phyloP scores from a whole-genome alignment of 1,284 basidiomycete species.

The Cerrena zonata region DNA sequence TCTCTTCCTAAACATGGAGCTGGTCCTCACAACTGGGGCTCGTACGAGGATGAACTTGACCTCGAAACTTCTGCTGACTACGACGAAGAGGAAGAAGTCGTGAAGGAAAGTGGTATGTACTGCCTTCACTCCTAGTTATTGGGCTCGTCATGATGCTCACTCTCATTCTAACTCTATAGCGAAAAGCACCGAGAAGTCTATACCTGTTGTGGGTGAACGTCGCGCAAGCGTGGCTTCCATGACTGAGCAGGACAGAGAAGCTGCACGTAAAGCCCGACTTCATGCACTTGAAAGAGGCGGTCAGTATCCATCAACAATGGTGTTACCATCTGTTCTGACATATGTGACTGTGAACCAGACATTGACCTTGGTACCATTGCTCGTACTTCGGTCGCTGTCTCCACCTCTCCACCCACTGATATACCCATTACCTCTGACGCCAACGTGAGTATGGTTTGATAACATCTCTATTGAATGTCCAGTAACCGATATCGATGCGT shows the following conservation, averaged over 20 bases:
- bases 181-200: constrained; percentile 8
- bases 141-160: neutral
- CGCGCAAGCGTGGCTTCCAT: constrained; percentile 40
- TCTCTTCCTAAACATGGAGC: constrained; percentile 73
- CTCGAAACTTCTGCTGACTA: constrained; percentile 49
- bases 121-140: neutral
- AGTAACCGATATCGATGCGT: too few relatives aligned
- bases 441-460: constrained; percentile 28
- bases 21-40: constrained; percentile 82
- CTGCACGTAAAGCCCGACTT: constrained; percentile 62
- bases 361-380: constrained; percentile 75
- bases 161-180: neutral
- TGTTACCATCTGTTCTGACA: too few relatives aligned
- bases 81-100: constrained; percentile 45
- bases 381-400: constrained; percentile 71
- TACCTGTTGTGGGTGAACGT: constrained; percentile 15
- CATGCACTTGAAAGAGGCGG: constrained; percentile 55
- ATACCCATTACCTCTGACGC: constrained; percentile 34
- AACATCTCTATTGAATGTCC: too few relatives aligned
- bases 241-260: constrained; percentile 62
- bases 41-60: constrained; percentile 55
- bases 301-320: constrained; percentile 28
- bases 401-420: constrained; percentile 50
- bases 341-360: constrained; percentile 34
- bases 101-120: constrained; percentile 24